Evolutionary conservation across 2,329 filamentous ascomycete genomes (phyloP), one percentile per base, ranked within the genome.

Genomic region (Neonectria faginata): DNA sequence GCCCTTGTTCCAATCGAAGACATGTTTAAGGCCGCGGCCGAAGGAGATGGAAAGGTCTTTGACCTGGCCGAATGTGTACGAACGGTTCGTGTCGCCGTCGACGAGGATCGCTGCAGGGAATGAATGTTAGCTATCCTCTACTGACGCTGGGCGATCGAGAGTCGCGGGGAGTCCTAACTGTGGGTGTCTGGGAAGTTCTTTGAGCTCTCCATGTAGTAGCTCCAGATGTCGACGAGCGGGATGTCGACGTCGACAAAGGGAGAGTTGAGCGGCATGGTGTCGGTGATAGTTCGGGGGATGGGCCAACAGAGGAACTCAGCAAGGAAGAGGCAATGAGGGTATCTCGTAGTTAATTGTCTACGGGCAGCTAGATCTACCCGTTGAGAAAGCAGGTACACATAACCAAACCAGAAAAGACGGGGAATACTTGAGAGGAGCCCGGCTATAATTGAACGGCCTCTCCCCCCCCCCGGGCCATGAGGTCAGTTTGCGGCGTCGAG

Each of bases 1-100:
- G 73, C 92, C 92, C 75, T 91, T 94, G 71, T 89, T 85, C 91
- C 94, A 97, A 54, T 89, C 85, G 86, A 90, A 95, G 22, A 84
- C 79, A 27, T 90, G 87, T 74, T 89, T 90, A 20, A 98, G 85
- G 0, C 92, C 94, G 68, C 90, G 89, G 55, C 93, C 94, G 70
- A 97, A 97, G n/a, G 89, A 86, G 42, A 89, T 79, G 1, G 93
- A 91, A 16, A 87, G 83, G 65, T 83, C 82, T 72, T 87, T 90
- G 61, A 92, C 80, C 67, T 93, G 84, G 33, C 84, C 83, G 77
- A 88, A 94, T 50, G 89, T 97, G 79, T 97, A 93, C 20, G 80
- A 81, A 48, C 83, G 82, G 57, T 85, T 83, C 3, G 92, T 92
- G 66, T 92, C 89, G 64, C 88, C 87, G 79, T 97, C 93, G 71